Conservation (phyloP, 2,329 filamentous ascomycete genomes). For the Beauveria bassiana region DNA sequence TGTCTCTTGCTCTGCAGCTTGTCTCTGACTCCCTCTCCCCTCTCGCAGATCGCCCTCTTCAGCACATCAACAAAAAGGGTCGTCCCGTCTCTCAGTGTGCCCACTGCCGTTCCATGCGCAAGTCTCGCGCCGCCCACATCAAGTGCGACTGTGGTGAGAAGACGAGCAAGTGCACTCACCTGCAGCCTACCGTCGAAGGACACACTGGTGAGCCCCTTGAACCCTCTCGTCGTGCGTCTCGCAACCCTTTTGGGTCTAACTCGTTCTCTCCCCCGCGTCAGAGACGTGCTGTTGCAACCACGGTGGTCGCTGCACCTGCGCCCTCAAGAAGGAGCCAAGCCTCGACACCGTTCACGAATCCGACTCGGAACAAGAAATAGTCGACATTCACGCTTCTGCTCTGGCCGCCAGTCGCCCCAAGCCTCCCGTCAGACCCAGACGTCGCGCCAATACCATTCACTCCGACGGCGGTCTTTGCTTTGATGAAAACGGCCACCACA, state of each 20-base stretch:
- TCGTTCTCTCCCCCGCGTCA: conserved; percentile 22
- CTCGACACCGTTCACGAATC: conserved; percentile 59
- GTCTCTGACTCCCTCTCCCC: not conserved
- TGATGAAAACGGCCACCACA: conserved; percentile 58
- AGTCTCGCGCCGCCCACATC: conserved; percentile 87
- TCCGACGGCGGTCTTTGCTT: conserved; percentile 52
- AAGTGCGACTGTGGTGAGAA: conserved; percentile 98
- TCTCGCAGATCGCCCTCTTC: conserved; percentile 71
- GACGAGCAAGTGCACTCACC: conserved; percentile 60
- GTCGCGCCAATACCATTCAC: conserved; percentile 54
- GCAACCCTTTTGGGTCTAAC: not conserved
- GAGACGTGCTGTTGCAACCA: conserved; percentile 66
- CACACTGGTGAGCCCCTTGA: conserved; percentile 45
- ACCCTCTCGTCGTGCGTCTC: not conserved
- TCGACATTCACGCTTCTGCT: conserved; percentile 19
- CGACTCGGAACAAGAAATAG: conserved; percentile 45
- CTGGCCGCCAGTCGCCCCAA: conserved; percentile 31
- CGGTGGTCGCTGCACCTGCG: conserved; percentile 58
- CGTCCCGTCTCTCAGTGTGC: conserved; percentile 95
- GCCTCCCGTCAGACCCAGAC: conserved; percentile 35
- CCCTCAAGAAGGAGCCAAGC: conserved; percentile 51
- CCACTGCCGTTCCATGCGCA: conserved; percentile 92
- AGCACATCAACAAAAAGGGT: conserved; percentile 96
- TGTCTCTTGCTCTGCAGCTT: not conserved
- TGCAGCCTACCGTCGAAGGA: conserved; percentile 49